Evolutionary conservation across 2,329 filamentous ascomycete genomes (phyloP).

Genomic region (Botrytis galanthina): DNA sequence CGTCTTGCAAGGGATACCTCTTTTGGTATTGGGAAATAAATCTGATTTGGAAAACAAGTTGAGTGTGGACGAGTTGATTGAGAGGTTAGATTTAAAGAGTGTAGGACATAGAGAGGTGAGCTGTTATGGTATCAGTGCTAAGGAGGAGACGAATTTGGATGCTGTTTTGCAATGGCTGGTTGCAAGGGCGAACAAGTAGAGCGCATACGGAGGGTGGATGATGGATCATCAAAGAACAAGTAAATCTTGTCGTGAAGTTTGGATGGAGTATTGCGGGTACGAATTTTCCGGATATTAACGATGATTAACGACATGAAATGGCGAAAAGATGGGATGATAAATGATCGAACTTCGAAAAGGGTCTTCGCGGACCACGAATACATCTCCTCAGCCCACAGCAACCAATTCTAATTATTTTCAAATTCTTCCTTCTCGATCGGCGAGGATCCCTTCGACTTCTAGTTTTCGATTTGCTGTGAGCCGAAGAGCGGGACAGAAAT

Average conservation of each 20-base stretch:
- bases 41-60: constrained; percentile 90
- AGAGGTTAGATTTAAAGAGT: constrained; percentile 82
- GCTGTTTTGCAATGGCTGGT: constrained; percentile 96
- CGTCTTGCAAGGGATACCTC: constrained; percentile 81
- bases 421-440: constrained; percentile 13
- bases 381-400: constrained; percentile 41
- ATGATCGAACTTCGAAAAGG: constrained; percentile 32
- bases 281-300: constrained; percentile 25
- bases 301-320: constrained; percentile 47
- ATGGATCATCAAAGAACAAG: background rate
- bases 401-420: constrained; percentile 21
- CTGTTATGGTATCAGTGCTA: constrained; percentile 97
- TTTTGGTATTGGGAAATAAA: constrained; percentile 95
- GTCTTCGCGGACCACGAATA: constrained; percentile 48
- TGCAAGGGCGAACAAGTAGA: constrained; percentile 75
- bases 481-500: constrained; percentile 12
- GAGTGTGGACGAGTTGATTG: constrained; percentile 92
- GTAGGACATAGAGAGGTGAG: constrained; percentile 92
- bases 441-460: background rate
- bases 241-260: constrained; percentile 3
- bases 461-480: constrained; percentile 11
- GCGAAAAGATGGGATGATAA: constrained; percentile 51
- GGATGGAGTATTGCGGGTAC: constrained; percentile 5
- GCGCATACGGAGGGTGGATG: background rate
- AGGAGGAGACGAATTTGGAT: constrained; percentile 97